phyloP scores from a whole-genome alignment of 2,329 filamentous ascomycete species.

The Fusarium sacchari region DNA sequence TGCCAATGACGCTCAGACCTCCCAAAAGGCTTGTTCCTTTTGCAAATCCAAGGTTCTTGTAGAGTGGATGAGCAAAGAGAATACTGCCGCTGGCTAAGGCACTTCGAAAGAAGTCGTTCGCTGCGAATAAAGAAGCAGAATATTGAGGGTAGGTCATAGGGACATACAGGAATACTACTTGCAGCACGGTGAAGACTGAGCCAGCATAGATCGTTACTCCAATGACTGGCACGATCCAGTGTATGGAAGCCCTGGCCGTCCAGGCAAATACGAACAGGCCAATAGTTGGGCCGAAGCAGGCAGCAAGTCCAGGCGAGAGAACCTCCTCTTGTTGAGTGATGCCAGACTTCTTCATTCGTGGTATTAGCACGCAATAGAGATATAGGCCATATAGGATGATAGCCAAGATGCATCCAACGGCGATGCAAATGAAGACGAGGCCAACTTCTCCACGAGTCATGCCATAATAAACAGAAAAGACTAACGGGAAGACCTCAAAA shows the following conservation, averaged over 20 bases:
- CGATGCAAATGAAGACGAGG: slow-evolving; percentile 68
- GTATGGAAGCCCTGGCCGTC: slow-evolving; percentile 60
- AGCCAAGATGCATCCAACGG: slow-evolving; percentile 63
- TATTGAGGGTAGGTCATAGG: neutral
- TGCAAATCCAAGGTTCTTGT: neutral
- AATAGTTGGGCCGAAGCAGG: slow-evolving; percentile 62
- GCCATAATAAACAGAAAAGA: slow-evolving; percentile 67
- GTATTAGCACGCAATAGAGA: slow-evolving; percentile 61
- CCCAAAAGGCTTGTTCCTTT: slow-evolving; percentile 51
- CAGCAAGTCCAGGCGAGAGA: slow-evolving; percentile 64
- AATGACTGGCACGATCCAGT: slow-evolving; percentile 65
- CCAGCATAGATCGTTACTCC: slow-evolving; percentile 64
- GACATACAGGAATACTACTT: neutral
- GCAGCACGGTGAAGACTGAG: neutral
- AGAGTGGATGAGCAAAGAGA: neutral
- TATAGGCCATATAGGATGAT: slow-evolving; percentile 49
- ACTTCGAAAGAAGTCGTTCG: neutral
- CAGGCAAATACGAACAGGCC: slow-evolving; percentile 70
- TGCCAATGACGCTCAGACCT: slow-evolving; percentile 62
- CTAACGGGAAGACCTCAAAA: slow-evolving; percentile 72
- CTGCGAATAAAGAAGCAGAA: neutral
- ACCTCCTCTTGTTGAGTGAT: slow-evolving; percentile 60
- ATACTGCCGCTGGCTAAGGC: neutral
- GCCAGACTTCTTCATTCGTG: neutral
- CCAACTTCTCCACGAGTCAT: slow-evolving; percentile 68